These are phyloP conservation scores for Cercophora samala DNA, from an alignment of 495 filamentous ascomycete genomes.

Conservation along the genomic window DNA sequence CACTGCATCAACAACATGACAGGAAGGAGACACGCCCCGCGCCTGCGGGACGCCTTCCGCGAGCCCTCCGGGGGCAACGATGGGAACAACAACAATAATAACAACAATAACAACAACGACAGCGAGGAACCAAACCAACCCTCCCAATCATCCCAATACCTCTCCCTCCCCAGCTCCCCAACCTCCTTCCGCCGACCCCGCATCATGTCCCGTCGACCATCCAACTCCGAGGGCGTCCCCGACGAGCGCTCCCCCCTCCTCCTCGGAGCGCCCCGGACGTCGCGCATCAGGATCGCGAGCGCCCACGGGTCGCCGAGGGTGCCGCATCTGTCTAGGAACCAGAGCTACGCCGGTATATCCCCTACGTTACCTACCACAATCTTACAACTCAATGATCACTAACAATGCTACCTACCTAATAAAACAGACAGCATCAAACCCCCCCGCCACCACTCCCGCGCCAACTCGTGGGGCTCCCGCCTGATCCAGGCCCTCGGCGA, in stretches of 20 bases:
- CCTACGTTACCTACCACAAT: not conserved
- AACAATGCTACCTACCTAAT: conserved; percentile 1
- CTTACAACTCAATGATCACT: not conserved
- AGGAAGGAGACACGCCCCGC: conserved; percentile 26
- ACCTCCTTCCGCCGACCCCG: conserved; percentile 27
- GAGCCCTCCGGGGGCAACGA: conserved; percentile 5
- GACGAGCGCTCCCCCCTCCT: conserved; percentile 51
- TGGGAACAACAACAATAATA: conserved; percentile 7
- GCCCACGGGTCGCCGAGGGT: conserved; percentile 37
- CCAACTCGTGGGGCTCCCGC: conserved; percentile 57
- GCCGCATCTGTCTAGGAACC: conserved; percentile 44
- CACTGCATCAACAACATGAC: conserved; percentile 14
- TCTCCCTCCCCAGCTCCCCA: conserved; percentile 34
- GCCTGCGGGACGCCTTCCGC: conserved; percentile 21
- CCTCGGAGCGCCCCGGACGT: conserved; percentile 37
- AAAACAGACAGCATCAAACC: conserved; percentile 49
- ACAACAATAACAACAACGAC: conserved; percentile 10
- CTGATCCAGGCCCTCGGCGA: conserved; percentile 49
- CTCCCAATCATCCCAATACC: conserved; percentile 24
- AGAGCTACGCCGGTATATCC: conserved; percentile 46
- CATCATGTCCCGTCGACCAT: conserved; percentile 29
- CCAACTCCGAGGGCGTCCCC: conserved; percentile 32
- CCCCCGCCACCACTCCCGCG: conserved; percentile 62
- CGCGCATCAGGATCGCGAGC: conserved; percentile 43
- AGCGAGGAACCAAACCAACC: conserved; percentile 18